Percentiles rank a stretch among this genome's conserved stretches.
Evolutionary conservation across 2,329 filamentous ascomycete species (phyloP).

Genomic region (Sclerotinia glacialis): DNA sequence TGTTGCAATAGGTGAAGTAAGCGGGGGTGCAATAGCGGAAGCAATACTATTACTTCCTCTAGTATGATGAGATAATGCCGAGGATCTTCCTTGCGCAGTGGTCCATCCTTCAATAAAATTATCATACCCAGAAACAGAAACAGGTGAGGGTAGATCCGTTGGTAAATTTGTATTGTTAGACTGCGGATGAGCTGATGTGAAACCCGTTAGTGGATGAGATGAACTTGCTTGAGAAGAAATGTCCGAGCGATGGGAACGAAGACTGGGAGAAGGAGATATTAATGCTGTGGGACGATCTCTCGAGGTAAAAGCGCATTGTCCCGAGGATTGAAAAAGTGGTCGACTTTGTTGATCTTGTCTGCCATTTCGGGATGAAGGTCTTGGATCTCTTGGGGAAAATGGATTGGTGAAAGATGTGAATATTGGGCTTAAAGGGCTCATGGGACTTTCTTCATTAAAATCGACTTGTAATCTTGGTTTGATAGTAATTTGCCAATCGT

Average conservation of each 20-base stretch:
- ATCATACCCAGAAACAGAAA: slow-evolving; percentile 51
- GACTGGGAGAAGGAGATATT: slow-evolving; percentile 57
- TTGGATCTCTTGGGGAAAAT: slow-evolving; percentile 31
- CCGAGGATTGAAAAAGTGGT: slow-evolving; percentile 48
- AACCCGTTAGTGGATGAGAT: slow-evolving; percentile 47
- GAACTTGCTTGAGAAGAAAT: slow-evolving; percentile 47
- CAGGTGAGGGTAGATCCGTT: slow-evolving; percentile 55
- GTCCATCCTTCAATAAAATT: slow-evolving; percentile 62
- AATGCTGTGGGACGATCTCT: slow-evolving; percentile 49
- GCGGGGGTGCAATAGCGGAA: slow-evolving; percentile 46
- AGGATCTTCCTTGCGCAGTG: slow-evolving; percentile 57
- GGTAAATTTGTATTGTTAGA: slow-evolving; percentile 51
- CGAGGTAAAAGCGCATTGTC: slow-evolving; percentile 42
- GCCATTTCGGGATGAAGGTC: slow-evolving; percentile 24
- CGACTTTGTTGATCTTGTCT: slow-evolving; percentile 46
- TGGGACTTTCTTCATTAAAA: slow-evolving; percentile 28
- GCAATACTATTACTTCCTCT: slow-evolving; percentile 54
- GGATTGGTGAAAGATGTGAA: slow-evolving; percentile 38
- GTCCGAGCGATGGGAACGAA: slow-evolving; percentile 62
- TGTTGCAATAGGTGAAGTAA: slow-evolving; percentile 37
- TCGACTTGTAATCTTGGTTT: slow-evolving; percentile 40
- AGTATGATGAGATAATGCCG: slow-evolving; percentile 53
- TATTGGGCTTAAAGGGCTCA: slow-evolving; percentile 34
- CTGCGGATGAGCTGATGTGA: slow-evolving; percentile 44
- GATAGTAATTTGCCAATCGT: slow-evolving; percentile 55